These are phyloP conservation scores for Ophiostoma triangulosporum DNA, from an alignment of 2,329 filamentous ascomycete species.

Conservation along the genomic window DNA sequence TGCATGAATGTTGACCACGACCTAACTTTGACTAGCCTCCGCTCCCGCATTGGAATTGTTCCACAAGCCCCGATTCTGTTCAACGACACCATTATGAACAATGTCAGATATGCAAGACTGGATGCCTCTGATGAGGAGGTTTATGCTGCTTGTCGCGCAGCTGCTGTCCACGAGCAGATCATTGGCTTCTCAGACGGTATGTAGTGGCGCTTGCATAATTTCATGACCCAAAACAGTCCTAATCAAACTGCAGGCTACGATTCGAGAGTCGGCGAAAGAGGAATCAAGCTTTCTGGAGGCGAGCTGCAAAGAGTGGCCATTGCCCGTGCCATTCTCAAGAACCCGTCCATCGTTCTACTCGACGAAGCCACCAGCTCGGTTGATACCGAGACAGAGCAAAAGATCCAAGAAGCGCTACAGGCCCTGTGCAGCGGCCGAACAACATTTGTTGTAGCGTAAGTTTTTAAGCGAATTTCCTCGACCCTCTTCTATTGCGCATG, in stretches of 20 bases:
- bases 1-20: not conserved
- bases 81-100: conserved; percentile 45
- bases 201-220: not conserved
- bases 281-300: conserved; percentile 49
- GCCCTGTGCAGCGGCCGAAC: conserved; percentile 47
- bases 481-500: no score
- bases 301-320: conserved; percentile 55
- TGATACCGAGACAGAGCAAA: conserved; percentile 54
- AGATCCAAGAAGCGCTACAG: conserved; percentile 49
- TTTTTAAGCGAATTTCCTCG: conserved; percentile 13
- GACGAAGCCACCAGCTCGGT: conserved; percentile 72
- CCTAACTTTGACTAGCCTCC: conserved; percentile 20
- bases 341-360: conserved; percentile 60
- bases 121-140: conserved; percentile 42
- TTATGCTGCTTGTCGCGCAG: conserved; percentile 38
- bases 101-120: conserved; percentile 42
- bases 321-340: conserved; percentile 58
- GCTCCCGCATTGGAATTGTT: conserved; percentile 41
- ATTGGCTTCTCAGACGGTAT: conserved; percentile 36
- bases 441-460: conserved; percentile 52
- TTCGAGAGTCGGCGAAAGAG: conserved; percentile 37
- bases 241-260: conserved; percentile 26
- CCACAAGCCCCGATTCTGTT: conserved; percentile 43
- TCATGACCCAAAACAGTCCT: not conserved
- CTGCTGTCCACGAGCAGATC: conserved; percentile 46